Base-by-base conservation (phyloP, 352 stramenopile species). In the Globisporangium uncinulatum region DNA sequence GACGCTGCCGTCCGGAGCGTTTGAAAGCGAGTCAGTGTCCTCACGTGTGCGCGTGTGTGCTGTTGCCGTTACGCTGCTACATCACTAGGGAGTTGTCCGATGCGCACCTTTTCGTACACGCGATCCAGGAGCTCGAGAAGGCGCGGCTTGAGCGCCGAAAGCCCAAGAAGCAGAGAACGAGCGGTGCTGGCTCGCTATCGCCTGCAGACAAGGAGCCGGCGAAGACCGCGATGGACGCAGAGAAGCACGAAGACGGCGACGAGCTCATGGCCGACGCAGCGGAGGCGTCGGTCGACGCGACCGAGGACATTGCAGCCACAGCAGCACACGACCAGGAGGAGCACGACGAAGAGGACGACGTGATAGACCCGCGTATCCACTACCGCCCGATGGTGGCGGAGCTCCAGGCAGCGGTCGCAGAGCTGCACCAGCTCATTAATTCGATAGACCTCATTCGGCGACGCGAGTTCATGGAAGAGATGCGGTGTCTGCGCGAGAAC, bases 381-480 rank as follows among this genome's bases (percentile, higher is more conserved):
- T 95, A 95, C 59, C 77, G 74, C 1, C 82, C 86, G 9, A 92
- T 95, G 78, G 86, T 95, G 54, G 51, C 68, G 5, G 85, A 95
- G 63, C 73, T 95, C 3, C 85, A 95, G 58, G 75, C 72, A 0
- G 82, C 83, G 29, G 73, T 89, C 32, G 81, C 83, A 10, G 85
- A 93, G 50, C 67, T 93, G 31, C 81, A 93, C 54, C 83, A 95
- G 61, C 66, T 95, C 13, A 92, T 95, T 56, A 93, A 93, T 65
- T 90, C 85, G 19, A 92, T 95, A 49, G 85, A 95, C 57, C 61
- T 95, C 43, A 89, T 95, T 37, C 76, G 82, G 5, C 69, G 76
- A 50, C 81, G 74, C 11, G 79, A 92, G 45, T 95, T 86, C 52
- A 56, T 95, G 46, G 83, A 95, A 61, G 85, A 95, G 39, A 90